Conservation (phyloP, 2,329 filamentous ascomycete genomes). For the Metarhizium rileyi region DNA sequence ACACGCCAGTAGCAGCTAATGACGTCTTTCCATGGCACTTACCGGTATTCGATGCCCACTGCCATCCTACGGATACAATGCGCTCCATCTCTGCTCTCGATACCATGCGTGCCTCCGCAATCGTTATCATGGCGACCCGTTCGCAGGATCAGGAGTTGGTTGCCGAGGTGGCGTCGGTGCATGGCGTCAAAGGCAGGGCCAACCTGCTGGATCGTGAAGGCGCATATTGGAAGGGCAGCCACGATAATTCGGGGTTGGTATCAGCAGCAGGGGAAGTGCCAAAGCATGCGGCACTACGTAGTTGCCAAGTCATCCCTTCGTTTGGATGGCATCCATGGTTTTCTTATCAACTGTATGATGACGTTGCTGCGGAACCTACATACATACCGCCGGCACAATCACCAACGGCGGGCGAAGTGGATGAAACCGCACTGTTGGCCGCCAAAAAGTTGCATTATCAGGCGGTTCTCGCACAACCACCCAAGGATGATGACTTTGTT, state of each 20-base stretch:
- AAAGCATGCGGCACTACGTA: conserved; percentile 2
- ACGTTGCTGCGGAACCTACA: conserved; percentile 30
- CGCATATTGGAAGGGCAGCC: background rate
- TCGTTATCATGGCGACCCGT: conserved; percentile 72
- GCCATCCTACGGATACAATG: conserved; percentile 75
- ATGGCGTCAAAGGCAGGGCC: conserved; percentile 30
- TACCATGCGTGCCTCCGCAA: conserved; percentile 52
- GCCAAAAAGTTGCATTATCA: conserved; percentile 52
- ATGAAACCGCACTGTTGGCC: conserved; percentile 12
- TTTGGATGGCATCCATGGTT: conserved; percentile 90
- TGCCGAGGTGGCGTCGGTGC: conserved; percentile 46
- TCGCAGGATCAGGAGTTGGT: conserved; percentile 68
- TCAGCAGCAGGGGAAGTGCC: background rate
- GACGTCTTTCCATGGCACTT: conserved; percentile 55
- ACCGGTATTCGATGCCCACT: conserved; percentile 70
- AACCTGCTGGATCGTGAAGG: background rate
- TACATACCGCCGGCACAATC: conserved; percentile 17
- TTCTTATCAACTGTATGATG: conserved; percentile 64
- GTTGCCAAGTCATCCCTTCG: conserved; percentile 44
- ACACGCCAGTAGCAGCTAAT: background rate
- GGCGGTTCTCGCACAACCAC: conserved; percentile 50
- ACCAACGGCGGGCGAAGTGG: conserved; percentile 8
- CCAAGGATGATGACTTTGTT: conserved; percentile 33
- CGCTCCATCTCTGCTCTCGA: conserved; percentile 46
- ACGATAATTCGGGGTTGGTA: background rate